These are phyloP conservation scores for Termitomyces sp. DNA, from an alignment of 768 basidiomycete genomes.

Conservation along the genomic window DNA sequence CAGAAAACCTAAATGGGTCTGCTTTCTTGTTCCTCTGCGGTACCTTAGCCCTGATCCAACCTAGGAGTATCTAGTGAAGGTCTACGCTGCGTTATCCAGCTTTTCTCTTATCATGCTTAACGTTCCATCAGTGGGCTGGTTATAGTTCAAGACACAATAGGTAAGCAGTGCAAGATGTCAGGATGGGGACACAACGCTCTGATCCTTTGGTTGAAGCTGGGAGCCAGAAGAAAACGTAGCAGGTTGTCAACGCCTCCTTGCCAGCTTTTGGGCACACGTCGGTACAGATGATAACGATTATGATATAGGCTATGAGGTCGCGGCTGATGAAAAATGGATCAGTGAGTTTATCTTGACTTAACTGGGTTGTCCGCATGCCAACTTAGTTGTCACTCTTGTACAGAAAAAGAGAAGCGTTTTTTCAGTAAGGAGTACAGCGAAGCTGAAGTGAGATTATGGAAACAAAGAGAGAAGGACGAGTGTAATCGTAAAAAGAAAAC, in stretches of 20 bases:
- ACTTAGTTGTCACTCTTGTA: not conserved
- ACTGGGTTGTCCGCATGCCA: not conserved
- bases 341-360: conserved; percentile 29
- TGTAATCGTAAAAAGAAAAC: conserved; percentile 13
- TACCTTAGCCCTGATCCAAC: not conserved
- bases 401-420: conserved; percentile 33
- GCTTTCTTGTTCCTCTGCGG: conserved; percentile 14
- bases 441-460: conserved; percentile 15
- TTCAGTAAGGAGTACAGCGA: conserved; percentile 28
- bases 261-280: conserved; percentile 61
- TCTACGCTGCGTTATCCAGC: conserved; percentile 19
- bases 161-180: conserved; percentile 26
- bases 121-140: conserved; percentile 54
- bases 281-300: conserved; percentile 57
- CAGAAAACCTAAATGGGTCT: conserved; percentile 45
- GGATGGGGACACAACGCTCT: not conserved
- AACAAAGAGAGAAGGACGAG: conserved; percentile 16
- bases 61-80: conserved; percentile 70
- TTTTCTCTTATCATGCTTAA: not conserved
- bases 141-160: conserved; percentile 54
- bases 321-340: conserved; percentile 53
- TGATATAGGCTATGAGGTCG: conserved; percentile 34
- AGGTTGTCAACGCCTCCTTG: conserved; percentile 51
- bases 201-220: conserved; percentile 43
- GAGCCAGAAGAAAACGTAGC: conserved; percentile 58